Evolutionary conservation across 495 filamentous ascomycete species (phyloP), one percentile per base, ranked within the genome.

Genomic region (Penicillium parvum): DNA sequence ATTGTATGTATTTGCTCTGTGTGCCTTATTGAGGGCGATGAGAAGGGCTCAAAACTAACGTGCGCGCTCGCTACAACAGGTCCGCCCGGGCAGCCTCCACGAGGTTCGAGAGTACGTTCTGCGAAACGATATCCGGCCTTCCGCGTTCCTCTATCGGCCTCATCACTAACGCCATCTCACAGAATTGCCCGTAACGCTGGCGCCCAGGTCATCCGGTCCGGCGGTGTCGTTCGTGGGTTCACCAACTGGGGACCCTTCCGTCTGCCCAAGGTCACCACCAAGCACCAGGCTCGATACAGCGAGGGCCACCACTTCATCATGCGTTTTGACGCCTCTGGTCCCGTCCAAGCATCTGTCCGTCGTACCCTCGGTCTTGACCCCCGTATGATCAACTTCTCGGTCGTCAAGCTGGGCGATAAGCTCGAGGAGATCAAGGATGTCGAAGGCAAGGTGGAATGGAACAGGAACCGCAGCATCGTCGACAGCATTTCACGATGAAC

Each of bases 221-320:
- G 86, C 64, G 92, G 92, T 66, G 90, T 96, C 19, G 81, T 98
- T 60, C 91, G 92, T 47, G 88, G 88, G 58, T 76, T 88, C 55
- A 84, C 82, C 40, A 97, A 98, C 75, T 98, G 92, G 92, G 94
- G 94, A 55, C 72, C 81, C 46, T 95, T 90, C 71, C 67, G 81
- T 8, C 81, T 98, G 11, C 92, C 92, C 21, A 82, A 78, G 49
- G 71, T 81, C 47, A 77, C 79, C 40, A 82, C 75, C 49, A 81
- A 81, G 59, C 84, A 91, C 66, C 88, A 95, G 68, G 77, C 82
- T 43, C 75, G 76, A 41, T 84, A 97, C 73, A 78, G 77, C 40
- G 74, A 76, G 25, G 92, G 94, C 22, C 90, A 96, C 66, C 95
- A 97, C 74, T 98, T 98, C 72, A 82, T 95, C 58, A 87, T 98